Base-by-base conservation (phyloP, 495 filamentous ascomycete genomes). In the Talaromyces ruber region DNA sequence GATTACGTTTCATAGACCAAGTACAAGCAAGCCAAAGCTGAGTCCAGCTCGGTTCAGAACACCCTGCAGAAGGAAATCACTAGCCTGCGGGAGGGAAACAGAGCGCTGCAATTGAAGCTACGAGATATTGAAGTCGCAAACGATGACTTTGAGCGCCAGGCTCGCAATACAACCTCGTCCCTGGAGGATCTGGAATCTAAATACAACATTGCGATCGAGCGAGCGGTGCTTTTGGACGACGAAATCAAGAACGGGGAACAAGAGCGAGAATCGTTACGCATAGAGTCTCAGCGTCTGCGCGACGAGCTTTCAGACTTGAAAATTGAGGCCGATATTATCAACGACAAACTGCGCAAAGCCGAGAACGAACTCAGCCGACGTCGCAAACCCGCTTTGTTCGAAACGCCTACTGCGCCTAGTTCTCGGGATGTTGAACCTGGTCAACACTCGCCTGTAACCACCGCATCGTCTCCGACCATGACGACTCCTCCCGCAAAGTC, bases 91-190 rank as follows among this genome's bases (percentile, higher is more conserved):
- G 93, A 98, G 50, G 69, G 85, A 22, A 93, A 91, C 71, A 80
- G 95, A 64, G 86, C 88, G 22, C 70, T 97, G 53, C 88, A 93
- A 68, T 78, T 96, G 51, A 88, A 82, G 71, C 74, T 98, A 56
- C 86, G 94, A 62, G 95, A 98, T 68, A 97, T 94, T 63, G 94
- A 98, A 72, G 95, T 98, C 34, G 89, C 89, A 64, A 98, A 98
- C 74, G 94, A 98, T 81, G 94, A 98, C 71, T 97, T 92, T 70
- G 94, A 98, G 75, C 87, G 93, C 62, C 92, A 98, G 74, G 92
- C 93, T 62, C 86, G 94, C 62, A 91, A 96, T 68, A 96, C 91
- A 18, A 89, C 88, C 18, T 96, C 93, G 51, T 97, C 93, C 61
- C 83, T 97, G 65, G 95, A 98, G 77, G 94, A 98, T 70, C 76